phyloP scores from a whole-genome alignment of 2,329 filamentous ascomycete genomes.

The Fusarium guadeloupense region DNA sequence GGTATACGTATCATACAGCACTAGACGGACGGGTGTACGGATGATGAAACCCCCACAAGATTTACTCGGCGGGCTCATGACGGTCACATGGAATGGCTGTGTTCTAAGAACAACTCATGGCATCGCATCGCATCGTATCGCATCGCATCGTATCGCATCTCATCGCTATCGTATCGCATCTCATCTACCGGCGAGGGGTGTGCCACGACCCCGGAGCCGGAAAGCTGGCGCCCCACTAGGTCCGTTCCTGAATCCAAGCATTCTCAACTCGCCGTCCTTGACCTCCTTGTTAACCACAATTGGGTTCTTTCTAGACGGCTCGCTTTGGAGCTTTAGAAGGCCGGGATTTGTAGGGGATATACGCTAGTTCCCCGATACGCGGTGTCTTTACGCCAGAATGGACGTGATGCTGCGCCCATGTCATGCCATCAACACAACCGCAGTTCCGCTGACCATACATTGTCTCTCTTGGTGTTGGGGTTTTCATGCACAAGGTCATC shows the following conservation, averaged over 20 bases:
- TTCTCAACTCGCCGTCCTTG: constrained; percentile 1
- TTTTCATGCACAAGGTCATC: constrained; percentile 13
- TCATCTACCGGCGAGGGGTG: too few relatives aligned
- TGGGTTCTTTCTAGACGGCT: background rate
- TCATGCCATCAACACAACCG: background rate
- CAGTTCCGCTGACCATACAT: background rate
- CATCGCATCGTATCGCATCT: constrained; percentile 42
- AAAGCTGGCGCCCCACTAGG: constrained; percentile 26
- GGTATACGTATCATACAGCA: too few relatives aligned
- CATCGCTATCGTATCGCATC: constrained; percentile 31
- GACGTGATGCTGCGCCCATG: background rate
- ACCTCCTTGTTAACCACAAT: background rate
- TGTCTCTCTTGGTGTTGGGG: background rate
- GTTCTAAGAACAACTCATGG: background rate
- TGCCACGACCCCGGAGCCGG: constrained; percentile 25
- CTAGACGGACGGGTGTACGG: background rate
- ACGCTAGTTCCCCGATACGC: background rate
- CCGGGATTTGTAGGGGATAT: background rate
- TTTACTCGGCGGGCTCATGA: background rate
- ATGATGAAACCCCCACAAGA: background rate
- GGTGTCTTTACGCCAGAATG: background rate
- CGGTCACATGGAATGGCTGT: background rate
- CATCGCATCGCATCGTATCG: constrained; percentile 20
- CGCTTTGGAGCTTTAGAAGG: background rate
- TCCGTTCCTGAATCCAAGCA: constrained; percentile 25